These are phyloP conservation scores for Rubus idaeus DNA, from an alignment of 306 rosid species.

Conservation along the genomic window DNA sequence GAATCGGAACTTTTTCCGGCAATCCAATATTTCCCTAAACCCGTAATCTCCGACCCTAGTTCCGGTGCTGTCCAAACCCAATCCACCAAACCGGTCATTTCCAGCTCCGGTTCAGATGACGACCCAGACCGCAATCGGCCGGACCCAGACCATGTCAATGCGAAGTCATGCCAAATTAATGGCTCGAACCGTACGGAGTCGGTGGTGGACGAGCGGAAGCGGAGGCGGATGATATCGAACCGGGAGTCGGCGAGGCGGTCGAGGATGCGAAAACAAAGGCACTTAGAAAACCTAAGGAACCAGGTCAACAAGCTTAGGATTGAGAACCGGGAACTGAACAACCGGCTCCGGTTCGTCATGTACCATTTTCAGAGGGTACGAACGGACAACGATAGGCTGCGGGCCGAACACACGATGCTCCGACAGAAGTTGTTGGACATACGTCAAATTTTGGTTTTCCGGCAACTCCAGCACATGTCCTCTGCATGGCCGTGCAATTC, in stretches of 20 bases:
- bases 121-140: slow-evolving; percentile 30
- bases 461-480: slow-evolving; percentile 44
- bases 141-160: slow-evolving; percentile 15
- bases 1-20: slow-evolving; percentile 26
- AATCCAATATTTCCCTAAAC: slow-evolving; percentile 24
- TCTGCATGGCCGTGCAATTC: slow-evolving; percentile 63
- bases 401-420: slow-evolving; percentile 50
- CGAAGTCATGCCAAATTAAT: slow-evolving; percentile 20
- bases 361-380: slow-evolving; percentile 39
- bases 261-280: slow-evolving; percentile 86
- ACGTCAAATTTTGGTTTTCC: slow-evolving; percentile 51
- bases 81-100: slow-evolving; percentile 16
- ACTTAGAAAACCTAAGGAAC: slow-evolving; percentile 74
- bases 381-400: slow-evolving; percentile 61
- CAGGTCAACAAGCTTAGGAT: slow-evolving; percentile 59
- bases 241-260: slow-evolving; percentile 95
- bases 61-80: slow-evolving; percentile 22
- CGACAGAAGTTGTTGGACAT: slow-evolving; percentile 46
- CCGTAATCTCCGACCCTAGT: slow-evolving; percentile 43
- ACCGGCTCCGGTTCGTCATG: slow-evolving; percentile 44
- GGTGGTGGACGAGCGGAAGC: slow-evolving; percentile 54
- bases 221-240: slow-evolving; percentile 83
- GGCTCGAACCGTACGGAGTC: slow-evolving; percentile 14
- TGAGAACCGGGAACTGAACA: slow-evolving; percentile 69
- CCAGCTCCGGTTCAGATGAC: slow-evolving; percentile 36